phyloP scores from a whole-genome alignment of 768 basidiomycete genomes.

The Collybiopsis confluens region DNA sequence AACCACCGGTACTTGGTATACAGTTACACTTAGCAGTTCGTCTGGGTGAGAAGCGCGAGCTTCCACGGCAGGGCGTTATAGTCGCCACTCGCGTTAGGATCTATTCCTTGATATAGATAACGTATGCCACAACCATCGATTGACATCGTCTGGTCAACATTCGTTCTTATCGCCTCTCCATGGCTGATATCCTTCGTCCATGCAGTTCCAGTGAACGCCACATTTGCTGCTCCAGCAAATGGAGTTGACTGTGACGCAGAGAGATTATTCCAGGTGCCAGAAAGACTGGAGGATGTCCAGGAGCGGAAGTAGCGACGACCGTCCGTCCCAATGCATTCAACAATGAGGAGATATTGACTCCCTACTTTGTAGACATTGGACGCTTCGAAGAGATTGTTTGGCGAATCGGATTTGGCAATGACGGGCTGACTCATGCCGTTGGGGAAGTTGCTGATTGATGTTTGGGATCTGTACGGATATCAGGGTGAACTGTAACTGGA shows the following conservation, averaged over 20 bases:
- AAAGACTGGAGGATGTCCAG: conserved; percentile 12
- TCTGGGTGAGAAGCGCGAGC: conserved; percentile 10
- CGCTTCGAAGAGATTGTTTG: conserved; percentile 14
- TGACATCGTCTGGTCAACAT: conserved; percentile 13
- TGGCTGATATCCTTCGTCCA: conserved; percentile 16
- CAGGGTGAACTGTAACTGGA: too few species aligned
- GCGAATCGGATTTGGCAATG: conserved; percentile 1
- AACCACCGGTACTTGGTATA: too few species aligned
- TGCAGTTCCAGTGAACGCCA: conserved; percentile 11
- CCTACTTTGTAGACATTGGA: conserved; percentile 11
- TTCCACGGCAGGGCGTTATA: conserved; percentile 12
- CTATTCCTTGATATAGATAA: conserved; percentile 14
- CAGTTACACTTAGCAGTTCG: too few species aligned
- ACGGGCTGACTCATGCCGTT: conserved; percentile 5
- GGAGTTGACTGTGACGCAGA: conserved; percentile 8
- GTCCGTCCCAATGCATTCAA: conserved; percentile 13
- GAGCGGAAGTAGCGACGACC: conserved; percentile 15
- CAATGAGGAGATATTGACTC: conserved; percentile 12
- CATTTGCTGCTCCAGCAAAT: conserved; percentile 14
- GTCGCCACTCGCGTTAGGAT: conserved; percentile 8
- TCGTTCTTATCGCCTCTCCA: conserved; percentile 13
- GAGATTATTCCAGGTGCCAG: conserved; percentile 10
- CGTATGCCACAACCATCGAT: conserved; percentile 12
- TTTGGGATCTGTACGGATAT: not conserved
- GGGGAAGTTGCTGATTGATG: conserved; percentile 3